Conservation (phyloP, 805 yeast species). For the Saccharomycopsis malanga region DNA sequence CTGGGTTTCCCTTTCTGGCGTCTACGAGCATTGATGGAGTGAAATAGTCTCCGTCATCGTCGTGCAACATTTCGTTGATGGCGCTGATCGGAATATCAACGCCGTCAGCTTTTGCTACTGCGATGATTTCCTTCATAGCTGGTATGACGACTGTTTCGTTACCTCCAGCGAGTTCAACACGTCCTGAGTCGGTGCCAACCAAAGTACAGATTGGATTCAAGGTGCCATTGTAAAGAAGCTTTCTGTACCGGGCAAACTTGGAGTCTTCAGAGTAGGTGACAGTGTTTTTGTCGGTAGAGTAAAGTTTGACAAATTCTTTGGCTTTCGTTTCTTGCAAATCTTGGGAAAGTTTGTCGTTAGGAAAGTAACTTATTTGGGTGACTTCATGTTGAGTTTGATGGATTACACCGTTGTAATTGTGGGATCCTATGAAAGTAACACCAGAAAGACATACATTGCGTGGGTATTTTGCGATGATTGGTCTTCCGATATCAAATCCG, state of each 20-base stretch:
- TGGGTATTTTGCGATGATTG: constrained; percentile 45
- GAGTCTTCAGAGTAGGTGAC: constrained; percentile 38
- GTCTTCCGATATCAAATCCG: constrained; percentile 59
- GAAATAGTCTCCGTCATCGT: constrained; percentile 53
- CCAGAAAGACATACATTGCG: constrained; percentile 48
- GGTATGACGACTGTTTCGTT: constrained; percentile 39
- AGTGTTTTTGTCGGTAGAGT: constrained; percentile 37
- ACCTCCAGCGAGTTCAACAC: constrained; percentile 41
- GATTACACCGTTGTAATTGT: constrained; percentile 43
- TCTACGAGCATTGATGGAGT: constrained; percentile 73
- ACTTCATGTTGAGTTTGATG: constrained; percentile 46
- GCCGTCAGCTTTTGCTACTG: constrained; percentile 66
- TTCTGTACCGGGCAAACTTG: constrained; percentile 52
- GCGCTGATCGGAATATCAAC: constrained; percentile 43
- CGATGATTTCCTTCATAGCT: constrained; percentile 60
- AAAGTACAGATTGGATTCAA: constrained; percentile 57
- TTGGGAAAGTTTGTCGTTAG: constrained; percentile 30
- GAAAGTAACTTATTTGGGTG: constrained; percentile 46
- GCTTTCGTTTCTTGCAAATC: constrained; percentile 33
- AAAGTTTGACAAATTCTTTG: constrained; percentile 39
- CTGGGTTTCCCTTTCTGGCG: constrained; percentile 53
- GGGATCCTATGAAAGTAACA: constrained; percentile 56
- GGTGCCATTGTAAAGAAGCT: constrained; percentile 63
- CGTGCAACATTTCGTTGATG: constrained; percentile 44
- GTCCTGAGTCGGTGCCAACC: constrained; percentile 52